phyloP scores from a whole-genome alignment of 805 yeast genomes.

The Metschnikowia gelsemii region DNA sequence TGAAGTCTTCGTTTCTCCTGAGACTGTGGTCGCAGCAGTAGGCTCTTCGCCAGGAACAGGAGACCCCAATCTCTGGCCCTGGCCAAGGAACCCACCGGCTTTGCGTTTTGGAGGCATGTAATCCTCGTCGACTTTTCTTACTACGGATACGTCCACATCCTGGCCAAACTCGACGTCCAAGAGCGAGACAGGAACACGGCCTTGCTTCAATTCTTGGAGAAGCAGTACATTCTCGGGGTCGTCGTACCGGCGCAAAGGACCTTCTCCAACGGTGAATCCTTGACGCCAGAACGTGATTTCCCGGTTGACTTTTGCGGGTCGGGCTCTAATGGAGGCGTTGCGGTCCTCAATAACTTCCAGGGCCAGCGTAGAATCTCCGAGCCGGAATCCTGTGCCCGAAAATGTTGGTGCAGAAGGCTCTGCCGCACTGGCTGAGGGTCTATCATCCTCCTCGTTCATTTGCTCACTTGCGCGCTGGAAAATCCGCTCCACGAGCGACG shows the following conservation, averaged over 20 bases:
- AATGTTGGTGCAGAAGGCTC: slow-evolving; percentile 30
- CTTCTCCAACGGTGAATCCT: slow-evolving; percentile 95
- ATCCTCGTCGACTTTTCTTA: slow-evolving; percentile 76
- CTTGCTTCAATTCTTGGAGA: slow-evolving; percentile 77
- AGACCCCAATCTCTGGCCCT: slow-evolving; percentile 84
- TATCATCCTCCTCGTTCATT: slow-evolving; percentile 38
- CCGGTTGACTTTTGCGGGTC: slow-evolving; percentile 58
- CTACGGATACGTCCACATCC: slow-evolving; percentile 89
- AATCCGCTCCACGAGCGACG: slow-evolving; percentile 63
- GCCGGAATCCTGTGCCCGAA: slow-evolving; percentile 52
- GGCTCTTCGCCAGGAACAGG: slow-evolving; percentile 72
- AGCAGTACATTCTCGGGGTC: slow-evolving; percentile 86
- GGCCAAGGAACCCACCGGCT: slow-evolving; percentile 70
- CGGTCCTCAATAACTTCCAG: slow-evolving; percentile 39
- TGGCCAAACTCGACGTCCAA: slow-evolving; percentile 85
- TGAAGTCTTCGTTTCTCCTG: background rate
- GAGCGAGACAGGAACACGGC: slow-evolving; percentile 85
- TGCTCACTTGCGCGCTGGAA: slow-evolving; percentile 58
- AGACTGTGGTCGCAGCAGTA: background rate
- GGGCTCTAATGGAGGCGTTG: slow-evolving; percentile 15
- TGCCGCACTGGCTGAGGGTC: slow-evolving; percentile 30
- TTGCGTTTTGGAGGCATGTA: slow-evolving; percentile 64
- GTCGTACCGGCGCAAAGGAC: slow-evolving; percentile 79
- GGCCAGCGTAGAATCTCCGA: slow-evolving; percentile 47
- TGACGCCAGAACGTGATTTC: slow-evolving; percentile 94